These are phyloP conservation scores for Yarrowia galli DNA, from an alignment of 1,139 yeast species.

Conservation along the genomic window DNA sequence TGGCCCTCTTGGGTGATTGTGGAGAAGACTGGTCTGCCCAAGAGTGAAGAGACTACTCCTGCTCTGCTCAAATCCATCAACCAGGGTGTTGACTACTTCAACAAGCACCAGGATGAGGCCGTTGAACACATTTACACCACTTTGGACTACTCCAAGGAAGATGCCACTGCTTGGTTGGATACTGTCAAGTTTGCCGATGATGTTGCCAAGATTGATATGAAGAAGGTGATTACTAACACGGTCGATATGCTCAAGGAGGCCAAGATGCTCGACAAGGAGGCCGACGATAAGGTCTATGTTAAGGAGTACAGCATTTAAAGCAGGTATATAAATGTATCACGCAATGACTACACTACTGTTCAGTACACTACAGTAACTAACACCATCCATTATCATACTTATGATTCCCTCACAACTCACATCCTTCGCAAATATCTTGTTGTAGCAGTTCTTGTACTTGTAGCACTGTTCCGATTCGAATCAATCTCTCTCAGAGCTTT, in stretches of 20 bases:
- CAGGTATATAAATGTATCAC: too few relatives aligned
- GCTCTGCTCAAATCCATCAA: conserved; percentile 63
- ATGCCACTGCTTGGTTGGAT: conserved; percentile 79
- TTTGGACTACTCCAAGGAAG: conserved; percentile 77
- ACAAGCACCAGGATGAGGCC: conserved; percentile 67
- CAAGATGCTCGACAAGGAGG: conserved; percentile 56
- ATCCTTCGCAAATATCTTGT: too few relatives aligned
- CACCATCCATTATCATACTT: too few relatives aligned
- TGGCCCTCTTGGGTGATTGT: conserved; percentile 96
- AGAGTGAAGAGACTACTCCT: conserved; percentile 44
- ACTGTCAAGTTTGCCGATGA: conserved; percentile 70
- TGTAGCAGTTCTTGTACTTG: too few relatives aligned
- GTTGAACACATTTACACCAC: conserved; percentile 67
- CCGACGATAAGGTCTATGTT: conserved; percentile 44
- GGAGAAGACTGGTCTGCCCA: conserved; percentile 54
- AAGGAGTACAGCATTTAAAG: conserved; percentile 10
- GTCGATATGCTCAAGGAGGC: conserved; percentile 65
- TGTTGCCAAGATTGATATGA: conserved; percentile 61
- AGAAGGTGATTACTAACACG: conserved; percentile 63
- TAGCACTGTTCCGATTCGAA: too few relatives aligned
- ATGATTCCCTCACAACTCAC: too few relatives aligned
- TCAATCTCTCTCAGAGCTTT: too few relatives aligned
- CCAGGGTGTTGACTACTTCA: conserved; percentile 73
- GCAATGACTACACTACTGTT: too few relatives aligned
- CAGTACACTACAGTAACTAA: too few relatives aligned